phyloP scores from a whole-genome alignment of 306 rosid genomes.

The Trifolium subterraneum region DNA sequence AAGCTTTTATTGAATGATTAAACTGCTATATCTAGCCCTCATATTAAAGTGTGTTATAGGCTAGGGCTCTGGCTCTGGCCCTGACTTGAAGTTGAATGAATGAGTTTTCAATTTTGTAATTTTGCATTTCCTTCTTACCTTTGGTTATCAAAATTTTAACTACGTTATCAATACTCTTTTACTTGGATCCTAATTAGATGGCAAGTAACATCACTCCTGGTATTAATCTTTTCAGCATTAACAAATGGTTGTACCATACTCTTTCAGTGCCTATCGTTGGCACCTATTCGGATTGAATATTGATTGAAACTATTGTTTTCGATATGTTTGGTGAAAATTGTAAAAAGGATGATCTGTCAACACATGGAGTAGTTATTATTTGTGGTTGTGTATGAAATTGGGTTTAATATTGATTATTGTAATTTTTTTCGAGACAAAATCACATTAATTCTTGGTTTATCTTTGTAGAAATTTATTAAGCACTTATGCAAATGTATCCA shows the following conservation, averaged over 20 bases:
- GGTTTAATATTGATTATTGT: background rate
- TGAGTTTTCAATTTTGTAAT: slow-evolving; percentile 11
- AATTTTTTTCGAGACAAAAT: background rate
- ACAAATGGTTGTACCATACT: slow-evolving; percentile 37
- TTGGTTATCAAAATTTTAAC: slow-evolving; percentile 15
- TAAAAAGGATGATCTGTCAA: slow-evolving; percentile 10
- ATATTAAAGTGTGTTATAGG: background rate
- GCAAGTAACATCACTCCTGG: slow-evolving; percentile 37
- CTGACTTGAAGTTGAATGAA: background rate
- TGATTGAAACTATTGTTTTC: background rate
- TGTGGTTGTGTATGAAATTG: background rate
- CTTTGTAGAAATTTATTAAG: too few relatives aligned
- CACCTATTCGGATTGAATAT: slow-evolving; percentile 11
- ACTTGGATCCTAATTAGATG: slow-evolving; percentile 31
- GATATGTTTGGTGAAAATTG: slow-evolving; percentile 24
- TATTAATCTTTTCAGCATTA: slow-evolving; percentile 26
- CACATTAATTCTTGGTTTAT: too few relatives aligned
- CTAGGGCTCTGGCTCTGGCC: too few relatives aligned
- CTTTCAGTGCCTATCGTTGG: slow-evolving; percentile 31
- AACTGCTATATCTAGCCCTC: background rate
- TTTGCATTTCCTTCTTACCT: slow-evolving; percentile 29
- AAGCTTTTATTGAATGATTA: too few relatives aligned
- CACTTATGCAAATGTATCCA: too few relatives aligned
- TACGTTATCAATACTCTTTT: slow-evolving; percentile 10
- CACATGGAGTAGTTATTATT: slow-evolving; percentile 19